Percentiles rank a stretch among this genome's conserved stretches.
Evolutionary conservation across 2,329 filamentous ascomycete genomes (phyloP).

Genomic region (Aspergillus quadricinctus): DNA sequence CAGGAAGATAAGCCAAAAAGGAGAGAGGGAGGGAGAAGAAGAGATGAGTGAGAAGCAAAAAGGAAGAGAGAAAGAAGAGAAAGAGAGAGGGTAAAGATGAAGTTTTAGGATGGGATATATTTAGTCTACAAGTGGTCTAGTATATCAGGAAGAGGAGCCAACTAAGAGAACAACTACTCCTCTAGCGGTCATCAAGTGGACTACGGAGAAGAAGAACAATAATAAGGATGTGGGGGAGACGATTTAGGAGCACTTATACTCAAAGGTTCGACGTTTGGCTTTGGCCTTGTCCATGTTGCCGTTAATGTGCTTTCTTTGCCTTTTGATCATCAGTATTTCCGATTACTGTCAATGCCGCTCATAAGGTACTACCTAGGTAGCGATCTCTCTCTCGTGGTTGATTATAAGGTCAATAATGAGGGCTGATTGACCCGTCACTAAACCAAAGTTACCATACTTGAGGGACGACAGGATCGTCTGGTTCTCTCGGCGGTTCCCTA

Average conservation of each 20-base stretch:
- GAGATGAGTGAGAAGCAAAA: slow-evolving; percentile 19
- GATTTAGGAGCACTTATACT: too few species aligned
- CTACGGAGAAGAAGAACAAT: background rate
- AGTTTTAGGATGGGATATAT: slow-evolving; percentile 3
- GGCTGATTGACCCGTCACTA: slow-evolving; percentile 11
- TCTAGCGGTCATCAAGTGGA: background rate
- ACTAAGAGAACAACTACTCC: background rate
- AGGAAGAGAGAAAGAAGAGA: slow-evolving; percentile 18
- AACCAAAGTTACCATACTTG: slow-evolving; percentile 16
- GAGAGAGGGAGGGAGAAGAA: slow-evolving; percentile 14
- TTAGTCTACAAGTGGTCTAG: background rate
- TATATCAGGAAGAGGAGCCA: background rate
- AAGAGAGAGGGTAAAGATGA: slow-evolving; percentile 11
- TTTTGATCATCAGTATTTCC: background rate
- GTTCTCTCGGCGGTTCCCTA: slow-evolving; percentile 4
- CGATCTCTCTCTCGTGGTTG: too few species aligned
- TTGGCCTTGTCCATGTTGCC: too few species aligned
- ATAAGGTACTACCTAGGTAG: too few species aligned
- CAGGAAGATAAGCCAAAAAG: slow-evolving; percentile 14
- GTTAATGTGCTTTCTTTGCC: background rate
- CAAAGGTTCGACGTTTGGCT: too few species aligned
- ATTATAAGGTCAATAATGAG: background rate
- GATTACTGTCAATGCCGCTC: background rate
- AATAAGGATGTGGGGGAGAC: too few species aligned
- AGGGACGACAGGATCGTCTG: slow-evolving; percentile 8